phyloP scores from a whole-genome alignment of 192 early-diverging fungal species.

The Chytriomyces sp. region DNA sequence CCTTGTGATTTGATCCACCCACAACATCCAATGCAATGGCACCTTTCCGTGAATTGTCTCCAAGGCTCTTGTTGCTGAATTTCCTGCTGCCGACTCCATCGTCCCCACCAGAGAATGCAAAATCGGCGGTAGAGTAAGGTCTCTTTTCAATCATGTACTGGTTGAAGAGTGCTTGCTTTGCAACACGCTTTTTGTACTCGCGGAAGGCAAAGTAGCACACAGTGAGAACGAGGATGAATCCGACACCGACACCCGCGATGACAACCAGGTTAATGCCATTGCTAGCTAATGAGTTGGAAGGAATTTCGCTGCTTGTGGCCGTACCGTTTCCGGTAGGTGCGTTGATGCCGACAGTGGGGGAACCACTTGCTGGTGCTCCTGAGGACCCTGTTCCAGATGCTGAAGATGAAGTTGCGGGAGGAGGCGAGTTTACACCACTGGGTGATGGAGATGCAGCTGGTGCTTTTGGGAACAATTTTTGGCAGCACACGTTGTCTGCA shows the following conservation, averaged over 20 bases:
- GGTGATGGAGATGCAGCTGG: too few species aligned
- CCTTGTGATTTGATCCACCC: not conserved
- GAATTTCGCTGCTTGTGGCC: too few species aligned
- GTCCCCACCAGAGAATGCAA: too few species aligned
- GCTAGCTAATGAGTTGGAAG: too few species aligned
- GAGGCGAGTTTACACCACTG: not conserved
- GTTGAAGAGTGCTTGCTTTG: conserved; percentile 2
- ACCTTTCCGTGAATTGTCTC: not conserved
- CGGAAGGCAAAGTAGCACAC: not conserved
- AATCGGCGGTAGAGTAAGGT: not conserved
- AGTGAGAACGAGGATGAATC: not conserved
- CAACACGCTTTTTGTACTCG: not conserved
- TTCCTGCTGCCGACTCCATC: not conserved
- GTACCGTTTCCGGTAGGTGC: not conserved
- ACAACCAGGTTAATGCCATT: not conserved
- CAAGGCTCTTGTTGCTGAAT: not conserved
- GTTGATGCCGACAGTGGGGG: not conserved
- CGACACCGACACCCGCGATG: not conserved
- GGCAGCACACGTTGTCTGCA: not conserved
- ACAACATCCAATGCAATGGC: not conserved
- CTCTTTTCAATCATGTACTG: conserved; percentile 10
- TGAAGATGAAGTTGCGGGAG: not conserved
- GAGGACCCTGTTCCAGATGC: not conserved
- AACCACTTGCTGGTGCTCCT: not conserved
- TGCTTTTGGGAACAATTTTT: not conserved